These are phyloP conservation scores for Candida bentonensis DNA, from an alignment of 805 yeast species.

Conservation along the genomic window DNA sequence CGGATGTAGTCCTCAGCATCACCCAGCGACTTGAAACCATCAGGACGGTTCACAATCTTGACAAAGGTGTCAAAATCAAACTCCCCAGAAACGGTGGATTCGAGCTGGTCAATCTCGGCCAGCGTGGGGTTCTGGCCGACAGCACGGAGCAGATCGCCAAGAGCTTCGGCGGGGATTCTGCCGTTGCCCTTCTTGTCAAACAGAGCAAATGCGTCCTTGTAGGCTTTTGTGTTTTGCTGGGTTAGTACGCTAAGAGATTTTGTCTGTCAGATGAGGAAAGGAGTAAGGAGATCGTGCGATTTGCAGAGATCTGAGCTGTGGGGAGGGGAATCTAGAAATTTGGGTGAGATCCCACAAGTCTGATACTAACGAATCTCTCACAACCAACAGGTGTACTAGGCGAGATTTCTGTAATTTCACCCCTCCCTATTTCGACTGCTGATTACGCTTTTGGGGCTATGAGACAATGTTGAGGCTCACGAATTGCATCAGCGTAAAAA, in stretches of 20 bases:
- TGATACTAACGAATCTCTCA: neutral
- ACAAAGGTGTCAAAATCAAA: conserved; percentile 63
- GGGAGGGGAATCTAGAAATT: neutral
- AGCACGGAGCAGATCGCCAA: conserved; percentile 91
- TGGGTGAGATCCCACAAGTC: neutral
- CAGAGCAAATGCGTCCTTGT: conserved; percentile 90
- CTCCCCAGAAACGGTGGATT: conserved; percentile 24
- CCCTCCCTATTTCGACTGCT: too few relatives aligned
- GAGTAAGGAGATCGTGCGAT: neutral
- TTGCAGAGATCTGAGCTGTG: neutral
- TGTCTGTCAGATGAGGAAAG: neutral
- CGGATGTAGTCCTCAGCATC: conserved; percentile 87
- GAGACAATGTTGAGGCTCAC: too few relatives aligned
- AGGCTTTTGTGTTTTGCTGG: conserved; percentile 27
- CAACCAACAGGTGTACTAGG: neutral
- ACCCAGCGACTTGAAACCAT: conserved; percentile 77
- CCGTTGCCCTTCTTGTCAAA: conserved; percentile 96
- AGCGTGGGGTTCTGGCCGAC: conserved; percentile 97
- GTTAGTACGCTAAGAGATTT: neutral
- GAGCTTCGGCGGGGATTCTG: conserved; percentile 62
- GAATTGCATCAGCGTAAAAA: too few relatives aligned
- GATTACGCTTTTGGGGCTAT: too few relatives aligned
- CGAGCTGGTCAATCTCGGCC: conserved; percentile 61
- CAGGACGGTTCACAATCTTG: conserved; percentile 68
- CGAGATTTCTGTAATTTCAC: neutral